These are phyloP conservation scores for Mucor circinelloides DNA, from an alignment of 371 early-diverging fungal species.

Conservation along the genomic window DNA sequence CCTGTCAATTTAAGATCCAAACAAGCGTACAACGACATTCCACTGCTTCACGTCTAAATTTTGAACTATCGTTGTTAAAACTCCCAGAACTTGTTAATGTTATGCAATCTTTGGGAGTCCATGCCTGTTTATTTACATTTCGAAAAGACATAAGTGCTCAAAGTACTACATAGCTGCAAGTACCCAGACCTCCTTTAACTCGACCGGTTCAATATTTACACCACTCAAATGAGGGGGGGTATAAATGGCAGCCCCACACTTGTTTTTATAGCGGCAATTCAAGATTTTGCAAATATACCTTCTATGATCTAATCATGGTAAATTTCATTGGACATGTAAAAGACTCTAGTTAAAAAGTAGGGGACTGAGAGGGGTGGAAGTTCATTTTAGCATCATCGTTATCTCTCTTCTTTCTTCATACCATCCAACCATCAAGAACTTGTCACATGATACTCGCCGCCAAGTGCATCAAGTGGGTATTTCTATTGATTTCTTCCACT, in stretches of 20 bases:
- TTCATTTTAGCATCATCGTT: conserved; percentile 1
- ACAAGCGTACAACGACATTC: too few species aligned
- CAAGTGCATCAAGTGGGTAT: conserved; percentile 16
- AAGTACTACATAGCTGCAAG: not conserved
- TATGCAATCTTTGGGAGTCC: not conserved
- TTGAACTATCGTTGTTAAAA: too few species aligned
- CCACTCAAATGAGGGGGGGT: not conserved
- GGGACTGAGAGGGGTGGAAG: not conserved
- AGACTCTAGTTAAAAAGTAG: not conserved
- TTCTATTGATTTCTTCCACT: not conserved
- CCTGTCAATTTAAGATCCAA: too few species aligned
- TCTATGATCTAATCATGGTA: not conserved
- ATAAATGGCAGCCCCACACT: not conserved
- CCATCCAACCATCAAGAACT: conserved; percentile 11
- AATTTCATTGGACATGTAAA: not conserved
- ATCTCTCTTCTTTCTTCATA: conserved; percentile 2
- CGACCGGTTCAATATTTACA: not conserved
- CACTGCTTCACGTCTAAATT: too few species aligned
- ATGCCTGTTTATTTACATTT: too few species aligned
- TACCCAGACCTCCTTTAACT: not conserved
- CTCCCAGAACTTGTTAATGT: too few species aligned
- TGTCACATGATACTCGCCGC: conserved; percentile 13
- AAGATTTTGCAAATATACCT: not conserved
- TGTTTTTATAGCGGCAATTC: not conserved
- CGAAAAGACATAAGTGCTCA: too few species aligned